These are phyloP conservation scores for Vaccinium myrtillus DNA, from an alignment of 148 eudicot genomes.

Conservation along the genomic window DNA sequence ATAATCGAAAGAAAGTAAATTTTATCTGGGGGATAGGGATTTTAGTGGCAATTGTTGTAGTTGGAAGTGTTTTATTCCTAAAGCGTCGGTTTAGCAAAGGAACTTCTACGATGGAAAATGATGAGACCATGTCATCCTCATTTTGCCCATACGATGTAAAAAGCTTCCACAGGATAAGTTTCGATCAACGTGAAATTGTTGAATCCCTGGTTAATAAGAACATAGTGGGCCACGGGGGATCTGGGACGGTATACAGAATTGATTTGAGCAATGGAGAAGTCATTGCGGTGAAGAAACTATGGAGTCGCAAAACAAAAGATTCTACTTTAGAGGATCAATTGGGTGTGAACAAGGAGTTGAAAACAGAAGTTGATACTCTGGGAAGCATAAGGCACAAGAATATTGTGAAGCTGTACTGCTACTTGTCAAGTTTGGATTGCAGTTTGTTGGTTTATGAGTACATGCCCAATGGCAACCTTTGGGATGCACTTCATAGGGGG, in stretches of 20 bases:
- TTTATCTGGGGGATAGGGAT: constrained; percentile 58
- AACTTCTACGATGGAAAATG: constrained; percentile 39
- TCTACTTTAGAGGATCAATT: constrained; percentile 46
- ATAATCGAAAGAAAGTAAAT: constrained; percentile 45
- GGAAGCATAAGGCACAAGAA: constrained; percentile 93
- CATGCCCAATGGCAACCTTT: constrained; percentile 92
- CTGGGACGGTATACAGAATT: constrained; percentile 80
- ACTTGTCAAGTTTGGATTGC: constrained; percentile 58
- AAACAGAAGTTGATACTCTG: constrained; percentile 88
- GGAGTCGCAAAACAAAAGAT: constrained; percentile 67
- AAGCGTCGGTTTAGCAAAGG: constrained; percentile 59
- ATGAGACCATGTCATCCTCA: constrained; percentile 60
- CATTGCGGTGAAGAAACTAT: constrained; percentile 83
- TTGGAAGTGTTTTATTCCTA: constrained; percentile 49
- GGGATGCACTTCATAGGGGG: constrained; percentile 91
- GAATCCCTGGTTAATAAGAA: constrained; percentile 79
- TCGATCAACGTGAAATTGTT: constrained; percentile 67
- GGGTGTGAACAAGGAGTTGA: constrained; percentile 57
- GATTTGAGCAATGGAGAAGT: constrained; percentile 64
- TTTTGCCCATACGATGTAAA: constrained; percentile 73
- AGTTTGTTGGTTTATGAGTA: constrained; percentile 88
- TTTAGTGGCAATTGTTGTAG: constrained; percentile 48
- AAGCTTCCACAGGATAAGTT: constrained; percentile 75
- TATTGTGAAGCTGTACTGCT: constrained; percentile 85
- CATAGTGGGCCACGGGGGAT: constrained; percentile 87